Evolutionary conservation across 1,284 basidiomycete genomes (phyloP), one percentile per base, ranked within the genome.

Genomic region (Leccinum proximum): DNA sequence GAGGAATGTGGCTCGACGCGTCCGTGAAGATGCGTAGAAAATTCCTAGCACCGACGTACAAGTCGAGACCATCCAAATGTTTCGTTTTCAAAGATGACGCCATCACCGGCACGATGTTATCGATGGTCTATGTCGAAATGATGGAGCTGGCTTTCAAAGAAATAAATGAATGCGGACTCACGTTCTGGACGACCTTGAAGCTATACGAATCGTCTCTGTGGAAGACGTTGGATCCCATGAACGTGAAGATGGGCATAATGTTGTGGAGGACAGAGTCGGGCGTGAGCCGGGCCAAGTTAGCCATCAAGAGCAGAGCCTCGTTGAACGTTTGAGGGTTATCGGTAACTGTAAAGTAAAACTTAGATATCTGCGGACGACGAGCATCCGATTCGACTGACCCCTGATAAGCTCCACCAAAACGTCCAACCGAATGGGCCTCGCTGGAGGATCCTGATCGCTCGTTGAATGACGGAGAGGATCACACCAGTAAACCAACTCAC

Each of bases 201-300:
- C 93, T 97, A 78, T 96, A 97, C 0, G 92, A 87, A 74, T 99
- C 97, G 73, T 99, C 97, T 58, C 96, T 85, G 75, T 98, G 96
- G 79, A 99, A 91, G 26, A 98, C 90, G 66, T 95, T 95, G 8
- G 94, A 93, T 35, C 97, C 97, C 91, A 99, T 98, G 79, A 98
- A 99, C 0, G 97, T 98, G 80, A 99, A 98, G 64, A 99, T 91
- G 6, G 97, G 96, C 95, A 99, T 98, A 66, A 98, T 86, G 71
- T 97, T 96, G 75, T 94, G 94, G 37, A 98, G 82, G 14, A 97
- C 94, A 8, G 93, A 91, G 65, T 97, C 94, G 0, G 96, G 96
- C 1, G 91, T 89, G 57, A 98, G 81, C 38, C 88, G 85, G 2
- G 95, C 93, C 61, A 99, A 79, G 67, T 84, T 90, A 3, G 95